Base-by-base conservation (phyloP, 345 rosid species). In the Eucalyptus polybractea region DNA sequence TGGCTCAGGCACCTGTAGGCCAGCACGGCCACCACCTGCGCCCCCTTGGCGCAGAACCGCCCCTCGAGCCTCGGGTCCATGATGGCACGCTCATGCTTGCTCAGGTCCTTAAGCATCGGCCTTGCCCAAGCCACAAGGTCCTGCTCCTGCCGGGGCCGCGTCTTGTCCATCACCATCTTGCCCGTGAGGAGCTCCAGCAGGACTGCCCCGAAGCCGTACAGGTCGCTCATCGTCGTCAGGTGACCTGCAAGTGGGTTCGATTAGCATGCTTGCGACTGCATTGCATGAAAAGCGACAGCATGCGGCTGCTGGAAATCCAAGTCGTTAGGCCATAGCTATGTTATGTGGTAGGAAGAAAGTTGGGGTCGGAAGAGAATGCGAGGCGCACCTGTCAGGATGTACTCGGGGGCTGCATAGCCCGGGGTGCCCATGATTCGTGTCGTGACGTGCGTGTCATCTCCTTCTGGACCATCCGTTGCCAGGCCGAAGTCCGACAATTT, bases 161-260 rank as follows among this genome's bases (percentile, higher is more conserved):
- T 92, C 44, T 83, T 95, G 88, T 95, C 98, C 91, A 96, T 49
- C 2, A 98, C 91, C 49, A 93, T 91, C 90, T 88, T 95, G 3
- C 97, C 99, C 2, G 96, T 94, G 45, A 97, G 86, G 47, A 96
- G 90, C 88, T 97, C 99, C 25, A 97, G 49, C 60, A 97, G 89
- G 86, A 96, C 99, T 2, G 93, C 99, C 47, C 99, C 98, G 40
- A 96, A 97, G 88, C 99, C 92, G 85, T 93, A 97, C 65, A 95
- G 97, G 42, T 96, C 97, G 47, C 96, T 97, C 95, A 91, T 94
- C 15, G 92, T 95, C 44, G 99, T 96, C 87, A 97, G 90, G 89
- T 96, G 99, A 90, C 98, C 98, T 97, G 94, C 83, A 91, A 89
- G 92, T 29, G 25, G 37, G 62, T 12, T 60, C 51, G 33, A 49